phyloP scores from a whole-genome alignment of 2,329 filamentous ascomycete genomes.

The Hymenoscyphus salicellus region DNA sequence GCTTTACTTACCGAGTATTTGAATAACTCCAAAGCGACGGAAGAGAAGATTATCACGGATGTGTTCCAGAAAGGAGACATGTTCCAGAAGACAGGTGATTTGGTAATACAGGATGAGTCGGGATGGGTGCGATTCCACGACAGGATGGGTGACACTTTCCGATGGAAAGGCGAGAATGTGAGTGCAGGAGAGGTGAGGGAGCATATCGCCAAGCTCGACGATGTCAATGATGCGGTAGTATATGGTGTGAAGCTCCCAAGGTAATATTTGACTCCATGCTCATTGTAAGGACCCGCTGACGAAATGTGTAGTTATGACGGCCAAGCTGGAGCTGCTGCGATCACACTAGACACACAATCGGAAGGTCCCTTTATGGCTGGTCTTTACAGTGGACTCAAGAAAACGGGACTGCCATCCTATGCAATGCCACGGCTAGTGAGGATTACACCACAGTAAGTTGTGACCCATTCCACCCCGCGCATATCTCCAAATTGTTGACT shows the following conservation, averaged over 20 bases:
- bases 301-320: conserved; percentile 43
- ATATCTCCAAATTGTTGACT: not conserved
- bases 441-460: conserved; percentile 44
- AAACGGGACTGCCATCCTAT: conserved; percentile 45
- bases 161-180: conserved; percentile 52
- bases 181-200: conserved; percentile 45
- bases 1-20: conserved; percentile 43
- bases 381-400: conserved; percentile 40
- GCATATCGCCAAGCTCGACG: conserved; percentile 41
- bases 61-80: conserved; percentile 46
- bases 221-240: conserved; percentile 44
- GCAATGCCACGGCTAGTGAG: conserved; percentile 47
- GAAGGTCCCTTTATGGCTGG: conserved; percentile 39
- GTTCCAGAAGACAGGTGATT: conserved; percentile 45
- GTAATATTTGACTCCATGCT: conserved; percentile 27
- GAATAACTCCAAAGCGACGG: conserved; percentile 41
- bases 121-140: conserved; percentile 48
- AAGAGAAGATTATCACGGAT: conserved; percentile 43
- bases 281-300: conserved; percentile 4
- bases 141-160: conserved; percentile 51
- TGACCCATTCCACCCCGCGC: no score
- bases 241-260: conserved; percentile 42
- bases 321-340: conserved; percentile 46
- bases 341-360: conserved; percentile 40
- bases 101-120: conserved; percentile 41